Evolutionary conservation across 371 early-diverging fungal genomes (phyloP), one percentile per base, ranked within the genome.

Genomic region (Catenaria anguillulae): DNA sequence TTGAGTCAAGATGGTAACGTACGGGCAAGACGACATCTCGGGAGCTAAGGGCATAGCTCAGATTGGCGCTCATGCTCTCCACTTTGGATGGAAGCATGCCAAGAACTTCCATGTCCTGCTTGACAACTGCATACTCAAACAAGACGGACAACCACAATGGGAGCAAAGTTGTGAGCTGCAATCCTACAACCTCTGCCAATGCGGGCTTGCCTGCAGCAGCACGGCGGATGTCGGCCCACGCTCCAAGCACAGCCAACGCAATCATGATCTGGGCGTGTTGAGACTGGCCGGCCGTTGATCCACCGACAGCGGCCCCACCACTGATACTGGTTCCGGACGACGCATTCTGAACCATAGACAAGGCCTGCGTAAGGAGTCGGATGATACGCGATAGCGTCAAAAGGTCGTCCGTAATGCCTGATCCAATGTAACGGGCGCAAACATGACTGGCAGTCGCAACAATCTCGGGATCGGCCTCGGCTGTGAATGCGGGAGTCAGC

Each of bases 161-260:
- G 21, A 55, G 33, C 33, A 62, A 31, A 8, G 23, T 23, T 15
- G 12, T 2, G 4, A 68, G 69, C 60, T 66, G 75, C 64, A 87
- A 88, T 63, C 77, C 71, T n/a, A 88, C 67, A 12, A 86, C 79
- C 21, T 77, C 75, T 21, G 67, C 68, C 60, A 89, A 63, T 55
- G 83, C 86, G 24, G 71, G 68, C 43, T 82, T 80, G 46, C 73
- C 75, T 24, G 75, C 71, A 35, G 78, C 77, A 0, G 86, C 77
- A 2, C 80, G 78, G 62, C 85, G 84, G 12, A 90, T 72, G 62
- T 86, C 82, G 1, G 90, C 90, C 90, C 90, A 91, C 1, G 89
- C 86, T 42, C 83, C 84, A 31, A 89, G 66, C 0, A 88, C 82
- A 3, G 92, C 80, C 33, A 89, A 70, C 56, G 82, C 80, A 62